phyloP scores from a whole-genome alignment of 2,329 filamentous ascomycete genomes.

The Penicillium concentricum region DNA sequence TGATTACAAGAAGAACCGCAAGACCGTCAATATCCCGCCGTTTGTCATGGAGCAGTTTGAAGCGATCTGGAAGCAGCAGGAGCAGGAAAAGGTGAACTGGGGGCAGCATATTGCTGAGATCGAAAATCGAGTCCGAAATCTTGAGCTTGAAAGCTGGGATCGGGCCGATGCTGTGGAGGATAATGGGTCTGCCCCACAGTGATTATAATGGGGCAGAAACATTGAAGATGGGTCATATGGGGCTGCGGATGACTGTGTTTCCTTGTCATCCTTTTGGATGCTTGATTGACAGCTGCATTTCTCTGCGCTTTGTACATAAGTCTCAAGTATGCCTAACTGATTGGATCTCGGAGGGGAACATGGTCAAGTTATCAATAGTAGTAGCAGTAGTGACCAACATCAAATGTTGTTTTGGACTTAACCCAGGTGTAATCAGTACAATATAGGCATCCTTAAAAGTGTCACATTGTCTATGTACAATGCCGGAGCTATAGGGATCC shows the following conservation, averaged over 20 bases:
- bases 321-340: background rate
- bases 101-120: constrained; percentile 56
- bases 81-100: constrained; percentile 56
- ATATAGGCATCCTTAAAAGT: background rate
- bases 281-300: background rate
- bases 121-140: constrained; percentile 54
- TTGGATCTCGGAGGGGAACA: no score
- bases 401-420: background rate
- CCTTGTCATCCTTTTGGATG: background rate
- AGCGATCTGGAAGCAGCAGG: constrained; percentile 61
- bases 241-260: background rate
- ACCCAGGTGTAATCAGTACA: background rate
- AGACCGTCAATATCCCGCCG: constrained; percentile 52
- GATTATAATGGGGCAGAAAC: background rate
- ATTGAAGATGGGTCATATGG: background rate
- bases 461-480: background rate
- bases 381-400: no score
- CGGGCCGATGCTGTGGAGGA: constrained; percentile 69
- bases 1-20: constrained; percentile 63
- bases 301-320: constrained; percentile 1
- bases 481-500: no score
- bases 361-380: background rate
- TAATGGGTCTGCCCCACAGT: constrained; percentile 48
- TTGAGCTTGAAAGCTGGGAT: constrained; percentile 77
- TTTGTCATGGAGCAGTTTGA: constrained; percentile 64